Evolutionary conservation across 306 rosid species (phyloP).

Genomic region (Malus orientalis): DNA sequence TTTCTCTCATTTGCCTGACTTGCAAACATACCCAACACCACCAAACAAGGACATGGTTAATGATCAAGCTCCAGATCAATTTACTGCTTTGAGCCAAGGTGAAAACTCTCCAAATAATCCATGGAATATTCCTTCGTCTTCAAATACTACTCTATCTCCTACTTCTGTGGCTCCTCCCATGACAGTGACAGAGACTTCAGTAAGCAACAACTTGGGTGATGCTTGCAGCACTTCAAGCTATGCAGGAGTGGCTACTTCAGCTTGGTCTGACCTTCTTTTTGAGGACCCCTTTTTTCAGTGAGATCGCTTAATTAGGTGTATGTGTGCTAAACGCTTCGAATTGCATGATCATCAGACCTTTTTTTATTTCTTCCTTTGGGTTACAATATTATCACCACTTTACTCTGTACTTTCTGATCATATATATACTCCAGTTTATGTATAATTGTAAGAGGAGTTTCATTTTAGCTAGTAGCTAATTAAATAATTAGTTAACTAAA

Average conservation of each 20-base stretch:
- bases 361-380: background rate
- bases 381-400: background rate
- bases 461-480: background rate
- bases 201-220: conserved; percentile 20
- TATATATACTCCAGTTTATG: background rate
- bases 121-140: conserved; percentile 42
- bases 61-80: conserved; percentile 19
- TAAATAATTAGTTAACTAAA: background rate
- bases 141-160: conserved; percentile 36
- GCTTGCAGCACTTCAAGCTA: conserved; percentile 40
- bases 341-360: background rate
- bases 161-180: conserved; percentile 19
- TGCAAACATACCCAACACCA: conserved; percentile 17
- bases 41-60: conserved; percentile 1
- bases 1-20: conserved; percentile 52
- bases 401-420: background rate
- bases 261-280: conserved; percentile 57
- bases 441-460: background rate
- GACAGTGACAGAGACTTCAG: conserved; percentile 6
- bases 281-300: conserved; percentile 54
- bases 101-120: conserved; percentile 30
- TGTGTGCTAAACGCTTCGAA: background rate
- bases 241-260: conserved; percentile 27
- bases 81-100: conserved; percentile 5
- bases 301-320: conserved; percentile 20